A percentile compares a stretch with the other conserved stretches of the same genome.
phyloP scores from a whole-genome alignment of 2,329 filamentous ascomycete species.

The Pyrenophora seminiperda region DNA sequence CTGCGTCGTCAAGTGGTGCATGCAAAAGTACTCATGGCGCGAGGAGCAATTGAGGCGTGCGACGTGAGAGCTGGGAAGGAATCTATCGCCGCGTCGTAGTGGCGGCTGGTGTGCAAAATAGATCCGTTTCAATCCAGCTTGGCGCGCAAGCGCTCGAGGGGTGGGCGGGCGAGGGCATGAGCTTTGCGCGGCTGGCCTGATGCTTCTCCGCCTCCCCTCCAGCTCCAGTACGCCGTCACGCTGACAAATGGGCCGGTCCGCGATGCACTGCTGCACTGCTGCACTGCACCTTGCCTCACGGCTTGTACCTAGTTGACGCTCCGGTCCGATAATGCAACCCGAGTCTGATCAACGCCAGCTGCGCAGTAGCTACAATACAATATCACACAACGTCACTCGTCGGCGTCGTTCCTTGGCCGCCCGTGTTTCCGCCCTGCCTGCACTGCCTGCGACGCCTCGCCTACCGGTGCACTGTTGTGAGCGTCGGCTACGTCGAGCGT shows the following conservation, averaged over 20 bases:
- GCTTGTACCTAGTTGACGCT: background rate
- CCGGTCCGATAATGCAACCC: too few relatives aligned
- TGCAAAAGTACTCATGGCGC: constrained; percentile 12
- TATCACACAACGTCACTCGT: constrained; percentile 4
- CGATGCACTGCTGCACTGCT: background rate
- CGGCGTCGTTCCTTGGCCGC: constrained; percentile 17
- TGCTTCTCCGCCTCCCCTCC: too few relatives aligned
- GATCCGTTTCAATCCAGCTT: constrained; percentile 21
- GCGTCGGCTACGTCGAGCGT: constrained; percentile 39
- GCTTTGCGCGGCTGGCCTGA: too few relatives aligned
- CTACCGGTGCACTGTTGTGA: constrained; percentile 11
- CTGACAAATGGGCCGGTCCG: constrained; percentile 9
- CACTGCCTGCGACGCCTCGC: constrained; percentile 12
- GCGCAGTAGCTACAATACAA: background rate
- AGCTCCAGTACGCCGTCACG: background rate
- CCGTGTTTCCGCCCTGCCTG: constrained; percentile 25
- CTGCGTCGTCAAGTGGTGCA: constrained; percentile 6
- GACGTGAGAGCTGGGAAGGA: background rate
- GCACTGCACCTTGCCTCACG: background rate
- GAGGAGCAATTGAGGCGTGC: constrained; percentile 3
- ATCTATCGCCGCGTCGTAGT: background rate
- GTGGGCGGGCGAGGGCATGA: background rate
- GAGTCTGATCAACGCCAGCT: background rate
- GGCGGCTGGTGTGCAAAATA: constrained; percentile 22
- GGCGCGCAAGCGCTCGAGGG: constrained; percentile 15